phyloP scores from a whole-genome alignment of 2,329 filamentous ascomycete genomes.

The Ophiostoma sp. region DNA sequence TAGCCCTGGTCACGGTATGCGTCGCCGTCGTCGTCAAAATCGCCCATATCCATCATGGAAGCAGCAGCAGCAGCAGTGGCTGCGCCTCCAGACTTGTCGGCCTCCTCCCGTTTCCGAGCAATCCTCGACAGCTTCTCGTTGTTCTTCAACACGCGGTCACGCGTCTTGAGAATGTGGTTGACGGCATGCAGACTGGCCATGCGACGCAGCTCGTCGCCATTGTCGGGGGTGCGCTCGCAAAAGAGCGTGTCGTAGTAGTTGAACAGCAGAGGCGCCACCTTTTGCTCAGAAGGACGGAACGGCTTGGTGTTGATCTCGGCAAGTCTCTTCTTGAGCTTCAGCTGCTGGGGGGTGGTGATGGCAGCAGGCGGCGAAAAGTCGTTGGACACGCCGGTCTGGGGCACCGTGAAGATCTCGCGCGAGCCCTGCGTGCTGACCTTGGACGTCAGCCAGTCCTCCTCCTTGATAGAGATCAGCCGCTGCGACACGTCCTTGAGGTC shows the following conservation, averaged over 20 bases:
- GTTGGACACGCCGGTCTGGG: constrained; percentile 39
- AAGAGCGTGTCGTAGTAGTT: constrained; percentile 77
- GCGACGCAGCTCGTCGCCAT: constrained; percentile 63
- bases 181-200: constrained; percentile 76
- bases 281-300: constrained; percentile 59
- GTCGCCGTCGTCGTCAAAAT: constrained; percentile 52
- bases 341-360: constrained; percentile 40
- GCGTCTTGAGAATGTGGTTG: constrained; percentile 91
- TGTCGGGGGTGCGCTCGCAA: constrained; percentile 63
- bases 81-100: constrained; percentile 50
- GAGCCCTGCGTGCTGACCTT: constrained; percentile 44
- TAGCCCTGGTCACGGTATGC: constrained; percentile 92
- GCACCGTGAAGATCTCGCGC: constrained; percentile 45
- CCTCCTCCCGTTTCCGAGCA: constrained; percentile 39
- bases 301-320: constrained; percentile 46
- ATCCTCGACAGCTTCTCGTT: constrained; percentile 69
- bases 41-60: constrained; percentile 54
- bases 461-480: constrained; percentile 48
- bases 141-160: constrained; percentile 88
- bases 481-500: constrained; percentile 56
- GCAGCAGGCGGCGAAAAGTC: constrained; percentile 34
- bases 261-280: constrained; percentile 67
- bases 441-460: constrained; percentile 48
- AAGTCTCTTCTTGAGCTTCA: constrained; percentile 68
- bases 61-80: constrained; percentile 32